Percentiles rank a stretch among this genome's conserved stretches.
These are phyloP conservation scores for Pseudocercospora eumusae DNA, from an alignment of 2,329 filamentous ascomycete species.

Conservation along the genomic window DNA sequence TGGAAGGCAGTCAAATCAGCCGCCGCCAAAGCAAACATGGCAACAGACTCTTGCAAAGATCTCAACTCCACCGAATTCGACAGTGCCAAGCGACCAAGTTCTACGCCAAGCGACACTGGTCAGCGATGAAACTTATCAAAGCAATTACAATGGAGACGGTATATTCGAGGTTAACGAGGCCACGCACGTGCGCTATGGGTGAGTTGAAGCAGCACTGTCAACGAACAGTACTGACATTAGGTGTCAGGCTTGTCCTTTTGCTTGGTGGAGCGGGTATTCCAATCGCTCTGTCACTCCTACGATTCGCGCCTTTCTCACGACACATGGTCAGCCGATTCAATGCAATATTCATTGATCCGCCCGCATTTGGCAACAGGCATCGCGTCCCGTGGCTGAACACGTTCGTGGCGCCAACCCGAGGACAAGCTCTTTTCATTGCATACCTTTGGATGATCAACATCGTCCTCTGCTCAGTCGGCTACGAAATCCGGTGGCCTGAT, in stretches of 20 bases:
- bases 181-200: constrained; percentile 39
- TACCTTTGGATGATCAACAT: constrained; percentile 37
- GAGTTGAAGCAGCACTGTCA: constrained; percentile 7
- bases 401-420: constrained; percentile 32
- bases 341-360: constrained; percentile 26
- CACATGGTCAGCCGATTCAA: constrained; percentile 18
- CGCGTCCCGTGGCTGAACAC: constrained; percentile 15
- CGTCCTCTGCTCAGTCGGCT: constrained; percentile 34
- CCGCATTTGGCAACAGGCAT: constrained; percentile 17
- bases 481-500: constrained; percentile 31
- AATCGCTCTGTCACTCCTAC: constrained; percentile 24
- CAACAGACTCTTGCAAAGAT: constrained; percentile 34
- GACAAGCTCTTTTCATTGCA: constrained; percentile 36
- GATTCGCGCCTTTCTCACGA: constrained; percentile 25
- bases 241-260: constrained; percentile 26
- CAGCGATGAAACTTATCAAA: constrained; percentile 32
- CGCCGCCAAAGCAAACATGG: constrained; percentile 31
- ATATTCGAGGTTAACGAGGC: constrained; percentile 38
- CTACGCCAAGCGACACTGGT: constrained; percentile 40
- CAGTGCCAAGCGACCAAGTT: constrained; percentile 23
- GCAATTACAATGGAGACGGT: constrained; percentile 33
- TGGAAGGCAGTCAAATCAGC: constrained; percentile 21
- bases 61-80: constrained; percentile 26
- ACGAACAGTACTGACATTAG: background rate
- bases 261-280: constrained; percentile 27